Percentiles rank a stretch among this genome's conserved stretches.
Evolutionary conservation across 208 protist species (phyloP).

Genomic region (Strigomonas galati): DNA sequence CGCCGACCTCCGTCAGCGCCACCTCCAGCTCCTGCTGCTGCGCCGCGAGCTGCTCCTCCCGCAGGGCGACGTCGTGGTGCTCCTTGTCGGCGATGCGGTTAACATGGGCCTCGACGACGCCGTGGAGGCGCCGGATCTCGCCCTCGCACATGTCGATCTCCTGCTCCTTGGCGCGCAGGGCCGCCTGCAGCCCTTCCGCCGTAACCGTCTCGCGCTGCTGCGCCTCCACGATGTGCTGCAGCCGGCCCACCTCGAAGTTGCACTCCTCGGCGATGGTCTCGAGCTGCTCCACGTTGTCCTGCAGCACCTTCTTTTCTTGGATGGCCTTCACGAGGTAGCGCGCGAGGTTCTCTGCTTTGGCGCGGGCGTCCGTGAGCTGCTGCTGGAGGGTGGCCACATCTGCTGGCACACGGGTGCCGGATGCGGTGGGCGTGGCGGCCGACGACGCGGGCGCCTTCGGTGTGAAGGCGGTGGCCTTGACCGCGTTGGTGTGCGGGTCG

Average conservation of each 20-base stretch:
- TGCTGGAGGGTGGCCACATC: slow-evolving; percentile 22
- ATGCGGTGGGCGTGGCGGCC: too few species aligned
- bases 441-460: too few species aligned
- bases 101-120: slow-evolving; percentile 50
- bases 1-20: slow-evolving; percentile 60
- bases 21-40: slow-evolving; percentile 38
- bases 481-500: too few species aligned
- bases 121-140: slow-evolving; percentile 62
- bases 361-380: slow-evolving; percentile 39
- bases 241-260: slow-evolving; percentile 54
- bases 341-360: slow-evolving; percentile 75
- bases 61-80: slow-evolving; percentile 13
- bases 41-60: slow-evolving; percentile 24
- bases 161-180: slow-evolving; percentile 67
- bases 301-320: slow-evolving; percentile 58
- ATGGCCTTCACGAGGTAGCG: slow-evolving; percentile 77
- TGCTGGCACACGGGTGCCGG: too few species aligned
- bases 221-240: slow-evolving; percentile 44
- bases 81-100: slow-evolving; percentile 21
- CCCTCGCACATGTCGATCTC: slow-evolving; percentile 77
- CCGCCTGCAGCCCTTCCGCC: slow-evolving; percentile 31
- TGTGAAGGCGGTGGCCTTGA: too few species aligned
- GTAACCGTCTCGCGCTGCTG: slow-evolving; percentile 34
- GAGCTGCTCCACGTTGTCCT: slow-evolving; percentile 50
- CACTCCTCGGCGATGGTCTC: slow-evolving; percentile 60